phyloP scores from a whole-genome alignment of 331 rosid genomes.

The Rosa hybrid region DNA sequence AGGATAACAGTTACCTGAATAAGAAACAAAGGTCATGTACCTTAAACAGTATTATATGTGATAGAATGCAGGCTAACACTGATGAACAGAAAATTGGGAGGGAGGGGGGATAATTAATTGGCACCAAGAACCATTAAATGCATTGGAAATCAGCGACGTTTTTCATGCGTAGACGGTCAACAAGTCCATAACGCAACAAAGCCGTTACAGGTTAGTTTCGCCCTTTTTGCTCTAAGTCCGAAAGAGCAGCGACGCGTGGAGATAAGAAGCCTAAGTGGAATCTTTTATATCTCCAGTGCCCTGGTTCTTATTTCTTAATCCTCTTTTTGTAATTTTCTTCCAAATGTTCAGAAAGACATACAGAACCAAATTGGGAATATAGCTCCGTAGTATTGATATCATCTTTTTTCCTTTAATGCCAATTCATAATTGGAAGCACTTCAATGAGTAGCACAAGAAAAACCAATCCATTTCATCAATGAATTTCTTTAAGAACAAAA shows the following conservation, averaged over 20 bases:
- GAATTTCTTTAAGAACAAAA: background rate
- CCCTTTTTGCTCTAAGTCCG: background rate
- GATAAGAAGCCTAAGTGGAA: background rate
- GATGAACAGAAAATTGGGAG: background rate
- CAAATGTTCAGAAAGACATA: background rate
- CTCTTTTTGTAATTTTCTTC: constrained; percentile 1
- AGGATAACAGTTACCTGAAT: constrained; percentile 20
- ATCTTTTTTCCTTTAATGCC: background rate
- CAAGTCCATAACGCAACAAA: background rate
- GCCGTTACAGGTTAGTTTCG: background rate
- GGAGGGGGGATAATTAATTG: background rate
- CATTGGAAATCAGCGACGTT: constrained; percentile 6
- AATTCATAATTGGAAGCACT: background rate
- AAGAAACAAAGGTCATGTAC: background rate
- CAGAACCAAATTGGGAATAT: background rate
- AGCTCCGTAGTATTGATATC: background rate
- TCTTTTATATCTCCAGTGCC: background rate
- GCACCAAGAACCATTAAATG: background rate
- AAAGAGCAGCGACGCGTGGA: background rate
- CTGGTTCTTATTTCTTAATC: constrained; percentile 12
- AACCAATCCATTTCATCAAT: background rate
- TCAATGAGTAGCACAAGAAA: constrained; percentile 1
- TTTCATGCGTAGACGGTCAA: background rate
- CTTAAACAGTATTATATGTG: constrained; percentile 1
- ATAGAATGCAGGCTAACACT: constrained; percentile 6